A percentile compares a stretch with the other conserved stretches of the same genome.
phyloP scores from a whole-genome alignment of 495 filamentous ascomycete genomes.

The Tuber microsphaerosporum region DNA sequence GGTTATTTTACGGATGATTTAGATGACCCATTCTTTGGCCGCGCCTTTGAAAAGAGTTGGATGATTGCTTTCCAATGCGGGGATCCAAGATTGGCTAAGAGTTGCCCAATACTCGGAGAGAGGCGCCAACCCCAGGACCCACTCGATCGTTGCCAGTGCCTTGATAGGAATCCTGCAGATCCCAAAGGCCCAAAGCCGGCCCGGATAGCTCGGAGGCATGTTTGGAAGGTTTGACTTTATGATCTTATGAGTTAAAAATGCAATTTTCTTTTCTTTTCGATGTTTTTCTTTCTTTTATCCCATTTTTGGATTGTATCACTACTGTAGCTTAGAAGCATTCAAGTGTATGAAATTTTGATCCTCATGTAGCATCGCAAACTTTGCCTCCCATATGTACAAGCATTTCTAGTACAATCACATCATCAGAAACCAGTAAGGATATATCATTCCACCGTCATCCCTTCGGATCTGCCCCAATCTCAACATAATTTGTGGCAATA shows the following conservation, averaged over 20 bases:
- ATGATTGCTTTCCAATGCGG: conserved; percentile 44
- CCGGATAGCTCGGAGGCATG: neutral
- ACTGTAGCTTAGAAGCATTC: neutral
- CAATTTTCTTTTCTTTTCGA: neutral
- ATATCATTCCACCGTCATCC: neutral
- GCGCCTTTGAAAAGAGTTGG: conserved; percentile 47
- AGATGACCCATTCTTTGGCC: conserved; percentile 44
- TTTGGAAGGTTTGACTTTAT: neutral
- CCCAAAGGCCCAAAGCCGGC: neutral
- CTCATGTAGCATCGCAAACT: neutral
- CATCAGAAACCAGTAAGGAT: neutral
- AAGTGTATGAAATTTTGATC: neutral
- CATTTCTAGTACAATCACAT: neutral
- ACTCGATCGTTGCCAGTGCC: conserved; percentile 45
- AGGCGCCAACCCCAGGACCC: conserved; percentile 39
- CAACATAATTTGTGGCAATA: neutral
- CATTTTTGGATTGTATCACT: neutral
- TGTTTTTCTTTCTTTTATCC: neutral
- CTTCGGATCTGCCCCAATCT: neutral
- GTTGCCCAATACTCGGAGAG: conserved; percentile 44
- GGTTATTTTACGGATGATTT: conserved; percentile 36
- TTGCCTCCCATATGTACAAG: neutral
- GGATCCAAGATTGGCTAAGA: conserved; percentile 41
- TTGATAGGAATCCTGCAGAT: conserved; percentile 27
- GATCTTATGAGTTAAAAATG: neutral